Base-by-base conservation (phyloP, 345 rosid genomes). In the Euphorbia lathyris region DNA sequence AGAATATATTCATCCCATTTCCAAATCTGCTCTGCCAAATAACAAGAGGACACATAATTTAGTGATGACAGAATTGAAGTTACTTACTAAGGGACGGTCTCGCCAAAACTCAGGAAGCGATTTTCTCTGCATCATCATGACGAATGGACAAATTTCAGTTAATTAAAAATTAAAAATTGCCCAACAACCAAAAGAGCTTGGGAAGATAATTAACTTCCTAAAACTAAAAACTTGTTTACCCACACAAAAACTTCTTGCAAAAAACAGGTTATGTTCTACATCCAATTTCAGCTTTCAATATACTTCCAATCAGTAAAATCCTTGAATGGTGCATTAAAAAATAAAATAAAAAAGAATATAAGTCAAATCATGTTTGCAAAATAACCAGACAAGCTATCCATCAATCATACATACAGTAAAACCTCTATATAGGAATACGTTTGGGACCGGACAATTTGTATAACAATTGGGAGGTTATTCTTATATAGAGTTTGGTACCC, bases 81-180 rank as follows among this genome's bases (percentile, higher is more conserved):
- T 73, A 84, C 96, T 89, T 79, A 93, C 97, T 69, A 83, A 73
- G 65, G 93, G 85, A 12, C 30, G 91, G 73, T 93, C 97, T 75
- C 97, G 85, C 98, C 98, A 93, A 81, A 93, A 93, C 82, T 93
- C 96, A 57, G 97, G 97, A 67, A 90, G 80, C 14, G 98, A 87
- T 77, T 68, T 89, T 83, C 93, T 82, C 96, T 93, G 96, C 83
- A 78, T 27, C 63, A 79, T 71, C 45, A 76, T 52, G 27, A 75
- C 22, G 20, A 20, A 70, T 29, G 19, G 29, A 50, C 19, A 17
- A 63, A 66, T 43, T 56, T 47, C 69, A 26, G 0, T 20, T 67
- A 65, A n/a, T 62, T 53, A 63, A 69, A 43, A 30, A n/a, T 51
- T 38, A 40, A 53, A n/a, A 51, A 40, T 67, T 62, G 50, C 59